These are phyloP conservation scores for Biscogniauxia mediterranea DNA, from an alignment of 2,329 filamentous ascomycete genomes.

Conservation along the genomic window DNA sequence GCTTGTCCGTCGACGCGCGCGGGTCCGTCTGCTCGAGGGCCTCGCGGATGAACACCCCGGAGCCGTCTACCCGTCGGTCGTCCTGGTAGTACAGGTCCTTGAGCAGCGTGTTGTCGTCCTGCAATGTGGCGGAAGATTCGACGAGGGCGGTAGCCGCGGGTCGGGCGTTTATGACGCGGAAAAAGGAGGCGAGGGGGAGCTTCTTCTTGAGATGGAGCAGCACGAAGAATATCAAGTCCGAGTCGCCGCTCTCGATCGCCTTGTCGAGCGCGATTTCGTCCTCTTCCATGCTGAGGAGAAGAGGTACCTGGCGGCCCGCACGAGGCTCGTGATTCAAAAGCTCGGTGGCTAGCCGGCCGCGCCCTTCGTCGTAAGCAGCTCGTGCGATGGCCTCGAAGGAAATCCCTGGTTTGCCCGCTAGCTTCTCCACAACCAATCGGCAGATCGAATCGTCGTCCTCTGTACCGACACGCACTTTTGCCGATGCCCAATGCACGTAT, in stretches of 20 bases:
- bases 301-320: slow-evolving; percentile 91
- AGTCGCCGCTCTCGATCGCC: slow-evolving; percentile 92
- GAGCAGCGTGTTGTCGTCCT: slow-evolving; percentile 73
- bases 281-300: slow-evolving; percentile 92
- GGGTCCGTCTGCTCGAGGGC: slow-evolving; percentile 71
- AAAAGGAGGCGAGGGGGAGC: slow-evolving; percentile 85
- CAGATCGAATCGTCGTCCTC: slow-evolving; percentile 89
- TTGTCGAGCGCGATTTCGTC: slow-evolving; percentile 94
- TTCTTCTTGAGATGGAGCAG: slow-evolving; percentile 87
- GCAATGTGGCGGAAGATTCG: slow-evolving; percentile 71
- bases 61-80: slow-evolving; percentile 83
- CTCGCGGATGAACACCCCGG: slow-evolving; percentile 82
- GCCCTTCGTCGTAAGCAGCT: slow-evolving; percentile 90
- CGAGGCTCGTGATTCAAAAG: slow-evolving; percentile 91
- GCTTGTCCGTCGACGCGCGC: slow-evolving; percentile 74
- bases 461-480: slow-evolving; percentile 82
- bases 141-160: slow-evolving; percentile 87
- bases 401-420: slow-evolving; percentile 85
- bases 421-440: slow-evolving; percentile 77
- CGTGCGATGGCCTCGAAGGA: slow-evolving; percentile 94
- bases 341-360: slow-evolving; percentile 83
- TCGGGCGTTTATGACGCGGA: slow-evolving; percentile 82
- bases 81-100: slow-evolving; percentile 99
- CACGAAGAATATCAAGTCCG: slow-evolving; percentile 88
- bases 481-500: slow-evolving; percentile 94